Base-by-base conservation (phyloP, 2,329 filamentous ascomycete species). In the Cordyceps farinosa region DNA sequence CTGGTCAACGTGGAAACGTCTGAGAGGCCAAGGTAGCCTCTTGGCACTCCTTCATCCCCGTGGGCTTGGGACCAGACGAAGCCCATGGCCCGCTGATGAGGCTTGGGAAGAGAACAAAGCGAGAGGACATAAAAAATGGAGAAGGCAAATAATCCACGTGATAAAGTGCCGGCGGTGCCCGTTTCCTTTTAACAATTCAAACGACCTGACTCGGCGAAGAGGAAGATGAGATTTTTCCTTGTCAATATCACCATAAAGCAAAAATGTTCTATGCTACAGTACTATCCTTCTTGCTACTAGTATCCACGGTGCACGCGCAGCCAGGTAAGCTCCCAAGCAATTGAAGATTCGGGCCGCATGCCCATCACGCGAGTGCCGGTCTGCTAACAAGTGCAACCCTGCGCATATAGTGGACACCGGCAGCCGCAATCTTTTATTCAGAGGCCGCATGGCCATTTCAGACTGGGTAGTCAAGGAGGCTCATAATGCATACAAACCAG, bases 381-480 rank as follows among this genome's bases (percentile, higher is more conserved):
- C 29, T 57, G 40, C 40, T 44, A 36, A 44, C 36, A 55, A 42
- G 34, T 57, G 54, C 29, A 45, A 57, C 38, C 54, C 54, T 45
- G 44, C 38, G 27, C 32, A n/a, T 30, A 44, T n/a, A 57, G 54
- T 57, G 54, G 54, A 45, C 54, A 44, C 38, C 6, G 54, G 42
- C 42, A 57, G 54, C n/a, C 51, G 34, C 38, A 57, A 57, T 57
- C 54, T 57, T 34, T 22, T 57, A 36, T 57, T 57, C 54, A 44
- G 54, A 57, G 54, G 54, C 29, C 54, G 54, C 29, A 57, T 57
- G 54, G 54, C 54, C 42, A 57, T 47, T 17, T 32, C 54, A 11
- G 42, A 57, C 29, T 15, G 5, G 9, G 5, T 40, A 15, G 40
- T 34, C 34, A 55, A 15, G 27, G 27, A 13, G 6, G n/a, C 17